Evolutionary conservation across 2,329 filamentous ascomycete species (phyloP), one percentile per base, ranked within the genome.

Genomic region (Paraphoma chrysanthemicola): DNA sequence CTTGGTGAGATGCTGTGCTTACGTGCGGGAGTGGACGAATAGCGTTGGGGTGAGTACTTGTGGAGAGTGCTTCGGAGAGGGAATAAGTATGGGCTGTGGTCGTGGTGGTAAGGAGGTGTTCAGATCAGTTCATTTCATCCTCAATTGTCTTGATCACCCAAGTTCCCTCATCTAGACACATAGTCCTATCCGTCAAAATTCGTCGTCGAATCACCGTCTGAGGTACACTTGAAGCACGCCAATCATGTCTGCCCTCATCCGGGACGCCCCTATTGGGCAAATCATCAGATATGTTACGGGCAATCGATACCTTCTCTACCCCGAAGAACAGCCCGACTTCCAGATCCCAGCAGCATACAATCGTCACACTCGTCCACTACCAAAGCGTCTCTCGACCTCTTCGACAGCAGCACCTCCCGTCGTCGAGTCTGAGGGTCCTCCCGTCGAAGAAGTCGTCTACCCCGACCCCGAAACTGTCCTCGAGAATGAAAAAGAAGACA

Each of bases 231-330:
- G 2, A 14, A 36, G 10, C 11, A 46, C 30, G 14, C 16, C 41
- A 5, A 36, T 31, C 43, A 51, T 79, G 77, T 68, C 70, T 11
- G 75, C 71, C 58, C 60, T 82, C 4, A 76, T 88, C 54, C 78
- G 85, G 69, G 86, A 88, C 54, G 81, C 86, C 56, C 81, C 86
- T 29, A 64, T 87, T 59, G 86, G 86, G 63, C 85, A 88, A 63
- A 62, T 87, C 47, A 79, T 88, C 61, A 81, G 86, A 63, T 84
- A 79, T 63, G 48, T 82, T 51, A 85, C 85, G 2, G 72, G 74
- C 31, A 86, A 86, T 67, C 79, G 74, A 42, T 68, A 83, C 43
- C 77, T 89, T 11, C 79, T 81, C 55, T 88, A 88, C 57, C 85
- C 86, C 14, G 86, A 88, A 75, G 87, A 89, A 60, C 77, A 77